phyloP scores from a whole-genome alignment of 768 basidiomycete species.

The Boletus vermiculosoides region DNA sequence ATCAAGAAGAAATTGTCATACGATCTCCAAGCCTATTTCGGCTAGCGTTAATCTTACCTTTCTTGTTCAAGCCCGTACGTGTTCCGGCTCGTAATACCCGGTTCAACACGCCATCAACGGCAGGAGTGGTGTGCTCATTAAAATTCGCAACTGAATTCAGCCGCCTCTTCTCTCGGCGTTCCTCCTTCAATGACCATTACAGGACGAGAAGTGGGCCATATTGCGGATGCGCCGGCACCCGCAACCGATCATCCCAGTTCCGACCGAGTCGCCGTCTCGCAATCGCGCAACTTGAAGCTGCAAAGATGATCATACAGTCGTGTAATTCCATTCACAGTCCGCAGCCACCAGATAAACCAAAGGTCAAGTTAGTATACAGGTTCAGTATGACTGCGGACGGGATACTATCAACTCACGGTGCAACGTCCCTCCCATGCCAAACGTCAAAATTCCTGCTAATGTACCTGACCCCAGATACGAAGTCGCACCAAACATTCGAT shows the following conservation, averaged over 20 bases:
- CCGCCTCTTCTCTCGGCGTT: neutral
- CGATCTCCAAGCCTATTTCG: slow-evolving; percentile 12
- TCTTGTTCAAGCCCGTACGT: slow-evolving; percentile 3
- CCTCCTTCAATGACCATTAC: too few species aligned
- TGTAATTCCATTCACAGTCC: neutral
- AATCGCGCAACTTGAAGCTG: neutral
- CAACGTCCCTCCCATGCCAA: neutral
- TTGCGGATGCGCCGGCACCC: neutral
- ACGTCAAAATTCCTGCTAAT: neutral
- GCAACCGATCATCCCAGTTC: neutral
- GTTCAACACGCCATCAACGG: neutral
- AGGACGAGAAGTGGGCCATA: too few species aligned
- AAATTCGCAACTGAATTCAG: neutral
- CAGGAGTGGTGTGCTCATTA: neutral
- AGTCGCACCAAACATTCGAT: neutral
- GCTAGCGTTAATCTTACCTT: slow-evolving; percentile 14
- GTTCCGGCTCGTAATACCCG: neutral
- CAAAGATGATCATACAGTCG: too few species aligned
- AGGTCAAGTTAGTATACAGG: neutral
- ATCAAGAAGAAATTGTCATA: slow-evolving; percentile 17
- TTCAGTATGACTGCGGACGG: neutral
- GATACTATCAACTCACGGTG: neutral
- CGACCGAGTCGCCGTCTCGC: neutral
- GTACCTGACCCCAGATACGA: neutral
- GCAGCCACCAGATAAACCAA: neutral